Base-by-base conservation (phyloP, 1,284 basidiomycete genomes). In the Bjerkandera adusta region DNA sequence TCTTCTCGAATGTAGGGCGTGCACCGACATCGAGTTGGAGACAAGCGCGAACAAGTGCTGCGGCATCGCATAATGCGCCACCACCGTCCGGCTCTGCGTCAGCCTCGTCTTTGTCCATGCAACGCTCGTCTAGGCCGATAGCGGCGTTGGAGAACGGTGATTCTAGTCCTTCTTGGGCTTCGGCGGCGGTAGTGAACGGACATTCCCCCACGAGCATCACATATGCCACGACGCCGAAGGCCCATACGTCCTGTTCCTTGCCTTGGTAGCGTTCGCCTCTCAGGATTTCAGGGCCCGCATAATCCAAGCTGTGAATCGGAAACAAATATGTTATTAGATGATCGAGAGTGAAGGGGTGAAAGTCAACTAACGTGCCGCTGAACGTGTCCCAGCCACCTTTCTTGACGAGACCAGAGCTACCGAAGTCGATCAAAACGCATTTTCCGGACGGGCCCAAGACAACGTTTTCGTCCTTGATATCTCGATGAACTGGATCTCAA, bases 391-490 rank as follows among this genome's bases (percentile, higher is more conserved):
- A 97, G 35, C 89, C 89, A 42, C 73, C 71, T 61, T 85, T 87
- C 68, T 80, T 86, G 42, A 93, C 82, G 48, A 95, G 77, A 24
- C 93, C 93, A 20, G 92, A 93, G 58, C 93, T 91, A 55, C 94
- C 94, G 66, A 97, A 97, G 65, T 99, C 96, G 65, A 99, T 99
- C 56, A 99, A 69, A 66, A 98, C 89, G 60, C 90, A 94, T 60
- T 83, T 77, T 27, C 83, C 87, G 50, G 75, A 67, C 35, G 78
- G 75, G 4, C 86, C 88, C 37, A 91, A 74, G 24, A 91, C 83
- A 30, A 99, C 93, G 64, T 99, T 99, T 68, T 99, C 96, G 61
- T 99, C 96, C 69, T 99, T 99, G 68, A 99, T 85, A 63, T 99
- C 97, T 51, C 96, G 91, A 69, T 99, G 96, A 5, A 99, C 95